These are phyloP conservation scores for Ramaria sp. DNA, from an alignment of 768 basidiomycete species.

Conservation along the genomic window DNA sequence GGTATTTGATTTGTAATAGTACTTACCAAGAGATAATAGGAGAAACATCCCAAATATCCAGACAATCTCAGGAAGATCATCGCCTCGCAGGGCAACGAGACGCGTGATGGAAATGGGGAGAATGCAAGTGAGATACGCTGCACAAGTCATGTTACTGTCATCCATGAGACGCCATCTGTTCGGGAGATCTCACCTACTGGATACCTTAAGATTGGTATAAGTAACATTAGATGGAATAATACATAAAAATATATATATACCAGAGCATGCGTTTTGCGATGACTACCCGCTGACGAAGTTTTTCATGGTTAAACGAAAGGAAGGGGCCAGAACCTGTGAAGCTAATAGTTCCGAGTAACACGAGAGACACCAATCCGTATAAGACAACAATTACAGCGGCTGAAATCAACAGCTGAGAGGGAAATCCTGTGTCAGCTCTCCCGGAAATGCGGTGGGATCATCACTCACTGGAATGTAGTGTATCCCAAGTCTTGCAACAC, in stretches of 20 bases:
- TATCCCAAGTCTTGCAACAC: neutral
- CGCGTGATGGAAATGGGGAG: slow-evolving; percentile 4
- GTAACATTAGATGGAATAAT: neutral
- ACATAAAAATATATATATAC: neutral
- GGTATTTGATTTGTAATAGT: neutral
- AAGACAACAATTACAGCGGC: neutral
- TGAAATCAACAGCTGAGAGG: neutral
- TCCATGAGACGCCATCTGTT: neutral
- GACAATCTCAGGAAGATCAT: neutral
- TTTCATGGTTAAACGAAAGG: neutral
- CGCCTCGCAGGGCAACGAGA: neutral
- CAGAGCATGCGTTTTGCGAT: slow-evolving; percentile 7
- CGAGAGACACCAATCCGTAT: neutral
- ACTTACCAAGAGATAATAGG: slow-evolving; percentile 6
- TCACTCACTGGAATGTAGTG: slow-evolving; percentile 4
- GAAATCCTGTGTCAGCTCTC: neutral
- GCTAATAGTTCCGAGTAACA: neutral
- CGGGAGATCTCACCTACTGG: neutral
- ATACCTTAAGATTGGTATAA: neutral
- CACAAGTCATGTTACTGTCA: neutral
- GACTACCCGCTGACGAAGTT: neutral
- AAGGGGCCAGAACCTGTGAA: neutral
- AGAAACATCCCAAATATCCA: slow-evolving; percentile 5
- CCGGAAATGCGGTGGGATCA: neutral
- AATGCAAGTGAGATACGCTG: slow-evolving; percentile 2